phyloP scores from a whole-genome alignment of 108 stramenopile genomes.

The Cyclotella kingstonii region DNA sequence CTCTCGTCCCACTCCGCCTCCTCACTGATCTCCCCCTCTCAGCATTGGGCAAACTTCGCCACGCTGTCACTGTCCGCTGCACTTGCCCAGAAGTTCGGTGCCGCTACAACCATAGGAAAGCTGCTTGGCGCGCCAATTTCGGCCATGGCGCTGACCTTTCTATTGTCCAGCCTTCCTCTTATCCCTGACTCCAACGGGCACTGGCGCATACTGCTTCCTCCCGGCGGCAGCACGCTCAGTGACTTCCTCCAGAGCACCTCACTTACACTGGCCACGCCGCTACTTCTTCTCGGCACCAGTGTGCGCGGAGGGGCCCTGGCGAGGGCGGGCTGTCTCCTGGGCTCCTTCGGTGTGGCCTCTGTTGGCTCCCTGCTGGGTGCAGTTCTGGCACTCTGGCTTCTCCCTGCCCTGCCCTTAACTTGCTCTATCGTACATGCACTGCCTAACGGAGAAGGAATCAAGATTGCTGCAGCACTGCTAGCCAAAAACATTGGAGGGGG shows the following conservation, averaged over 20 bases:
- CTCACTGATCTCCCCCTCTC: slow-evolving; percentile 34
- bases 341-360: slow-evolving; percentile 61
- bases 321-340: slow-evolving; percentile 52
- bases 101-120: slow-evolving; percentile 52
- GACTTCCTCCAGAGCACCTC: slow-evolving; percentile 22
- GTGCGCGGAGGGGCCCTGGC: slow-evolving; percentile 31
- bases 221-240: slow-evolving; percentile 56
- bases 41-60: slow-evolving; percentile 76
- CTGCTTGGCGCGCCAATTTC: slow-evolving; percentile 78
- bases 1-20: background rate
- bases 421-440: slow-evolving; percentile 31
- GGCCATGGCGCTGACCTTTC: slow-evolving; percentile 78
- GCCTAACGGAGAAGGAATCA: slow-evolving; percentile 52
- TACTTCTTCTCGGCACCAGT: slow-evolving; percentile 77
- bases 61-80: slow-evolving; percentile 45
- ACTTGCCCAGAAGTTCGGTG: slow-evolving; percentile 57
- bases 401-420: slow-evolving; percentile 1
- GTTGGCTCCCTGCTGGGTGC: slow-evolving; percentile 59
- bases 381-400: slow-evolving; percentile 48
- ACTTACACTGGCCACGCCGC: slow-evolving; percentile 70
- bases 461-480: slow-evolving; percentile 68
- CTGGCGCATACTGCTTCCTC: slow-evolving; percentile 33
- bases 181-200: background rate
- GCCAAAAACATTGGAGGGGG: slow-evolving; percentile 87
- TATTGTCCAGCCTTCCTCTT: slow-evolving; percentile 50